A percentile compares a stretch with the other conserved stretches of the same genome.
Conservation (phyloP, 345 rosid species). For the Boechera divaricarpa region DNA sequence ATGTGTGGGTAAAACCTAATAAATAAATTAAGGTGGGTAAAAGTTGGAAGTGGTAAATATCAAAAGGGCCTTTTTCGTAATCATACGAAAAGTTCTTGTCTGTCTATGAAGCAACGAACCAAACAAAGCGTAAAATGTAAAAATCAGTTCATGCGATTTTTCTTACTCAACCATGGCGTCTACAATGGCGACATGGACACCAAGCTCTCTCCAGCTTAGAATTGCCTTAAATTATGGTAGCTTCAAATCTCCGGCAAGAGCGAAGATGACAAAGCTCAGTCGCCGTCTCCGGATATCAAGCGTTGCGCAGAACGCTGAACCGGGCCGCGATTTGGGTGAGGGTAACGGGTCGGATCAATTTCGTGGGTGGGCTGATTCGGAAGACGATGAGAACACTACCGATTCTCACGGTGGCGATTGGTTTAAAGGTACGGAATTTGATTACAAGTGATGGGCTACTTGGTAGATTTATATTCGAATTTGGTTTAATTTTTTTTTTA, state of each 20-base stretch:
- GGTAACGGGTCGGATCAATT: conserved; percentile 53
- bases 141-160: conserved; percentile 11
- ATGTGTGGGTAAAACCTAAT: not conserved
- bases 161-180: conserved; percentile 47
- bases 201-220: conserved; percentile 85
- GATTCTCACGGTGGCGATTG: conserved; percentile 54
- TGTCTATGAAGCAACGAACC: conserved; percentile 23
- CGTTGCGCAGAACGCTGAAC: conserved; percentile 41
- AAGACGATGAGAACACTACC: conserved; percentile 42
- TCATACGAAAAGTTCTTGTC: conserved; percentile 18
- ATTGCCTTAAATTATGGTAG: conserved; percentile 52
- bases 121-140: conserved; percentile 1
- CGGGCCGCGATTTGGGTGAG: conserved; percentile 21
- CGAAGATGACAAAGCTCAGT: conserved; percentile 47
- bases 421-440: conserved; percentile 57
- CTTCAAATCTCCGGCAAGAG: conserved; percentile 41
- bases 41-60: not conserved
- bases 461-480: not conserved
- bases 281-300: conserved; percentile 41
- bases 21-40: not conserved
- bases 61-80: not conserved
- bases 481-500: not conserved
- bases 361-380: conserved; percentile 75
- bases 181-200: conserved; percentile 55
- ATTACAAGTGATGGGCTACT: not conserved